Evolutionary conservation across 176 grass and related monocot species (phyloP).

Genomic region (Eragrostis curvula): DNA sequence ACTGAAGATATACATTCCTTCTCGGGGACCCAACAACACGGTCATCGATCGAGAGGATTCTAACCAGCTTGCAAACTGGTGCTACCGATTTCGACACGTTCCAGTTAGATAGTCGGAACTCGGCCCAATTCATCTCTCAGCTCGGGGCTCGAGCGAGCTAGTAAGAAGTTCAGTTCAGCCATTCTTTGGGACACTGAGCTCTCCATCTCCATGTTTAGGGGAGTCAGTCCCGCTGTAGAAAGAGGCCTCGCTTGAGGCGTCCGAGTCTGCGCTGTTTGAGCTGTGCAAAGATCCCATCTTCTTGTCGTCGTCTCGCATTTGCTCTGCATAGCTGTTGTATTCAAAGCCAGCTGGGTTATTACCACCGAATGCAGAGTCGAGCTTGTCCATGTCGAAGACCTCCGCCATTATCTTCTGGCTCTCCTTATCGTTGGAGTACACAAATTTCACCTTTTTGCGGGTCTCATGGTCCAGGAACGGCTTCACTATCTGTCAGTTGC

Average conservation of each 20-base stretch:
- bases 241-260: slow-evolving; percentile 61
- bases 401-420: slow-evolving; percentile 88
- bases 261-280: slow-evolving; percentile 32
- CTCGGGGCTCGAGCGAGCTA: background rate
- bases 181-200: background rate
- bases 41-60: slow-evolving; percentile 2
- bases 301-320: slow-evolving; percentile 68
- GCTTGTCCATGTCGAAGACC: slow-evolving; percentile 71
- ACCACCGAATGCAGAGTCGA: slow-evolving; percentile 69
- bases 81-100: background rate
- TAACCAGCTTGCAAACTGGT: slow-evolving; percentile 27
- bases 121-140: background rate
- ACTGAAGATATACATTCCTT: slow-evolving; percentile 24
- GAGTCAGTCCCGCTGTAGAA: slow-evolving; percentile 60
- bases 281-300: slow-evolving; percentile 51
- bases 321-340: slow-evolving; percentile 59
- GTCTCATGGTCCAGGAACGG: slow-evolving; percentile 76
- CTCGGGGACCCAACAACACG: background rate
- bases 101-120: slow-evolving; percentile 25
- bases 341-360: slow-evolving; percentile 61
- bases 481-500: slow-evolving; percentile 69
- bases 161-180: background rate
- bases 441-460: slow-evolving; percentile 83
- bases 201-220: slow-evolving; percentile 32
- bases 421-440: slow-evolving; percentile 66